Conservation (phyloP, 768 basidiomycete species). For the Psilocybe tampanensis region DNA sequence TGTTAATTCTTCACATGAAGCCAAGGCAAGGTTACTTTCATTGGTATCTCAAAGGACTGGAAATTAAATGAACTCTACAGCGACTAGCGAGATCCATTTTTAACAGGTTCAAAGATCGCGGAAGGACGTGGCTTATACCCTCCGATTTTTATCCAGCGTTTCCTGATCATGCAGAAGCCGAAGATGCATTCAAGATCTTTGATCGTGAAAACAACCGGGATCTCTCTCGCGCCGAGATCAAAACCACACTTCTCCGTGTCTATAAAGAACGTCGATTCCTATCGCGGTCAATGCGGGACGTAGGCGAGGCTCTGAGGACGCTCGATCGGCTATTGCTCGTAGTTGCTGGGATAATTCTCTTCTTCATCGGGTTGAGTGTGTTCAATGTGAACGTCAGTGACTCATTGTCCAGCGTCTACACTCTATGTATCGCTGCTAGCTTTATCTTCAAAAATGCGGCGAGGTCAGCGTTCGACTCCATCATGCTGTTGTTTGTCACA, state of each 20-base stretch:
- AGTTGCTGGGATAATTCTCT: slow-evolving; percentile 63
- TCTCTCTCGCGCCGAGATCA: slow-evolving; percentile 75
- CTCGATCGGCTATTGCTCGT: slow-evolving; percentile 65
- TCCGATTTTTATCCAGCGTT: slow-evolving; percentile 75
- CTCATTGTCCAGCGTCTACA: slow-evolving; percentile 72
- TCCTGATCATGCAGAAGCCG: slow-evolving; percentile 52
- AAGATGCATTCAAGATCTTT: slow-evolving; percentile 73
- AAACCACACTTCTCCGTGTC: slow-evolving; percentile 62
- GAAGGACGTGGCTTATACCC: slow-evolving; percentile 64
- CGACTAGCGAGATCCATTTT: slow-evolving; percentile 71
- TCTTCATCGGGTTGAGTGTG: slow-evolving; percentile 74
- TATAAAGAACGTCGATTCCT: slow-evolving; percentile 82
- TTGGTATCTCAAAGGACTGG: not conserved
- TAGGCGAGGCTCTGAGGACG: slow-evolving; percentile 64
- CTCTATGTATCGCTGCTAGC: slow-evolving; percentile 71
- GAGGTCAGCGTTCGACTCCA: slow-evolving; percentile 73
- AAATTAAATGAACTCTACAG: slow-evolving; percentile 31
- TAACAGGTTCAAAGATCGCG: slow-evolving; percentile 55
- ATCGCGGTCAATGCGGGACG: slow-evolving; percentile 77
- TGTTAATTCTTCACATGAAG: slow-evolving; percentile 61
- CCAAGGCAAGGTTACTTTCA: slow-evolving; percentile 48
- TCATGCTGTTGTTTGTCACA: slow-evolving; percentile 82
- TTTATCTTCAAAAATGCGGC: slow-evolving; percentile 82
- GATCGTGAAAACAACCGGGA: slow-evolving; percentile 81
- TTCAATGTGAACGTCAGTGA: slow-evolving; percentile 69